Evolutionary conservation across 2,329 filamentous ascomycete genomes (phyloP), one percentile per base, ranked within the genome.

Genomic region (Sarocladium oryzae): DNA sequence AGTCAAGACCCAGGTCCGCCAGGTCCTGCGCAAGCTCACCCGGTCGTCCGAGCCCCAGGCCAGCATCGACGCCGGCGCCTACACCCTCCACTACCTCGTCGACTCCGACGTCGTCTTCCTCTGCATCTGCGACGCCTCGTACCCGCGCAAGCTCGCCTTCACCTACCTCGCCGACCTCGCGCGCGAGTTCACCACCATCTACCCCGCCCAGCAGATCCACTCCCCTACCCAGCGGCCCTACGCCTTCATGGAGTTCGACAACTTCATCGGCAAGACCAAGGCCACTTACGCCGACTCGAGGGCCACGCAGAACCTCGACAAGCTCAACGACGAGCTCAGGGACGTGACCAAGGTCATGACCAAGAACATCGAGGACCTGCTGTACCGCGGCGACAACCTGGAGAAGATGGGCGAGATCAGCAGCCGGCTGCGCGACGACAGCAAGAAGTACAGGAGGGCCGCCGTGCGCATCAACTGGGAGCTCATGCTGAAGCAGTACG

Each of bases 271-370:
- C 65, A 86, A 89, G 66, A 95, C 91, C 36, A 93, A 92, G 72
- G 86, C 90, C 61, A 90, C 91, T 24, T 99, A 99, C 71, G 88
- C 93, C 61, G 93, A 99, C 69, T 84, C 87, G 51, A 85, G 93
- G 57, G 93, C 93, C 15, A 82, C 88, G 13, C 88, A 91, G 71
- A 97, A 97, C 70, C 81, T 99, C 53, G 89, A 95, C 69, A 90
- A 92, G 71, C 77, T 99, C 58, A 97, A 99, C 65, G 89, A 96
- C 65, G 95, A 99, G 77, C 81, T 99, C 58, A 86, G 91, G 67
- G 93, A 97, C 70, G 95, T 99, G 51, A 97, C 93, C 1, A 91
- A 96, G 73, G 91, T 99, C 64, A 99, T 99, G 95, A 97, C 91
- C 52, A 97, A 97, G 81, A 99, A 99, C 69, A 97, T 99, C 60